Evolutionary conservation across 108 stramenopile species (phyloP).

Genomic region (Cyclotella baltica): DNA sequence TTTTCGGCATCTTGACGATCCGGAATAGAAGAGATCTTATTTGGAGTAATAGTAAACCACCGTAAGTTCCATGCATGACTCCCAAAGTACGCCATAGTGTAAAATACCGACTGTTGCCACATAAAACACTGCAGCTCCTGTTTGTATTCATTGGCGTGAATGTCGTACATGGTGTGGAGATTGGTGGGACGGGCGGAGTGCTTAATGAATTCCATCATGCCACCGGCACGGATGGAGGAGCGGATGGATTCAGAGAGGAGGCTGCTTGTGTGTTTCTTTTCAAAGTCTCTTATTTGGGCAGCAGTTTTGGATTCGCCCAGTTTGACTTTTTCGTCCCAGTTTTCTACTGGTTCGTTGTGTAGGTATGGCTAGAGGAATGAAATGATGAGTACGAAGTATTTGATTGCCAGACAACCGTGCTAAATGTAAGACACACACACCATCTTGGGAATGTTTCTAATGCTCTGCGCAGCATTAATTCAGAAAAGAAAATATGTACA

Average conservation of each 20-base stretch:
- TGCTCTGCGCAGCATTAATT: too few species aligned
- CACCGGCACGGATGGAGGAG: not conserved
- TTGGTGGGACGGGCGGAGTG: slow-evolving; percentile 19
- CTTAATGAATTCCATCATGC: slow-evolving; percentile 9
- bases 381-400: not conserved
- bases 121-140: slow-evolving; percentile 54
- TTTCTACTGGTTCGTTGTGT: slow-evolving; percentile 39
- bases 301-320: slow-evolving; percentile 10
- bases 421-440: not conserved
- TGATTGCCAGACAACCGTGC: not conserved
- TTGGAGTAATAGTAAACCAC: slow-evolving; percentile 71
- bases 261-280: not conserved
- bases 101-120: slow-evolving; percentile 75
- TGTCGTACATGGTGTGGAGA: slow-evolving; percentile 21
- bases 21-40: slow-evolving; percentile 60
- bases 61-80: slow-evolving; percentile 67
- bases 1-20: slow-evolving; percentile 56
- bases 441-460: slow-evolving; percentile 15
- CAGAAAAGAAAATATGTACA: not conserved
- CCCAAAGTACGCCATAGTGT: slow-evolving; percentile 62
- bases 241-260: slow-evolving; percentile 12
- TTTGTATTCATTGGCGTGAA: slow-evolving; percentile 22
- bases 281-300: not conserved
- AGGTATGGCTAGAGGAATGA: slow-evolving; percentile 15
- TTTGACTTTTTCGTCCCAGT: slow-evolving; percentile 21